phyloP scores from a whole-genome alignment of 768 basidiomycete species.

The Leccinum broughii region DNA sequence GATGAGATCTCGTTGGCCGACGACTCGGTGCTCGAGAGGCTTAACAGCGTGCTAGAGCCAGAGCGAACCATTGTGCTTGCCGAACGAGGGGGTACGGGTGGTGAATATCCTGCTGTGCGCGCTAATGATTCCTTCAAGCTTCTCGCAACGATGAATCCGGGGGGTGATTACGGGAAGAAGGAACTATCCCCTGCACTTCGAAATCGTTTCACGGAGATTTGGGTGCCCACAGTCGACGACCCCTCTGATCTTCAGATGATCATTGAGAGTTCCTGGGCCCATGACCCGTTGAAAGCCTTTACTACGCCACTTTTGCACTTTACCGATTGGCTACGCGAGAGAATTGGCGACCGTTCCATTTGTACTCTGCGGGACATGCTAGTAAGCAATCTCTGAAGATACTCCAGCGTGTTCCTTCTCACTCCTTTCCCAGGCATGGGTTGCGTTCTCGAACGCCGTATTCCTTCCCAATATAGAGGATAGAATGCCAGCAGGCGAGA shows the following conservation, averaged over 20 bases:
- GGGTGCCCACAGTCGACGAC: slow-evolving; percentile 87
- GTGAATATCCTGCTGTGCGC: slow-evolving; percentile 62
- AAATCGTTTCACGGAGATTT: slow-evolving; percentile 98
- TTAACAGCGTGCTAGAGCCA: slow-evolving; percentile 97
- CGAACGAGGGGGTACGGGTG: slow-evolving; percentile 80
- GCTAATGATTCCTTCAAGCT: slow-evolving; percentile 80
- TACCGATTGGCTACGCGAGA: slow-evolving; percentile 71
- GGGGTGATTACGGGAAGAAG: slow-evolving; percentile 99
- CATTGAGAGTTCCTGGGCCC: slow-evolving; percentile 66
- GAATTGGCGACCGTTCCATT: slow-evolving; percentile 61
- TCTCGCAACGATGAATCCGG: slow-evolving; percentile 98
- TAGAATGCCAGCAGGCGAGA: slow-evolving; percentile 43
- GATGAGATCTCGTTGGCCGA: slow-evolving; percentile 98
- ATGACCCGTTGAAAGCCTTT: slow-evolving; percentile 50
- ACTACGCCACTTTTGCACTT: slow-evolving; percentile 74
- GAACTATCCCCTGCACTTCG: slow-evolving; percentile 95
- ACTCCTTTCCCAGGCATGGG: slow-evolving; percentile 71
- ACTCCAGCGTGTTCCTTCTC: slow-evolving; percentile 1
- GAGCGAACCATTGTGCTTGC: slow-evolving; percentile 86
- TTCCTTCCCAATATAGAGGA: slow-evolving; percentile 34
- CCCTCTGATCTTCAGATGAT: slow-evolving; percentile 77
- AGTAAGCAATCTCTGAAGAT: slow-evolving; percentile 44
- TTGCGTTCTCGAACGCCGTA: slow-evolving; percentile 76
- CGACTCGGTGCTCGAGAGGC: slow-evolving; percentile 94
- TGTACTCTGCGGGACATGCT: slow-evolving; percentile 86